Evolutionary conservation across 805 yeast species (phyloP), one percentile per base, ranked within the genome.

Genomic region (Saccharomyces jurei): DNA sequence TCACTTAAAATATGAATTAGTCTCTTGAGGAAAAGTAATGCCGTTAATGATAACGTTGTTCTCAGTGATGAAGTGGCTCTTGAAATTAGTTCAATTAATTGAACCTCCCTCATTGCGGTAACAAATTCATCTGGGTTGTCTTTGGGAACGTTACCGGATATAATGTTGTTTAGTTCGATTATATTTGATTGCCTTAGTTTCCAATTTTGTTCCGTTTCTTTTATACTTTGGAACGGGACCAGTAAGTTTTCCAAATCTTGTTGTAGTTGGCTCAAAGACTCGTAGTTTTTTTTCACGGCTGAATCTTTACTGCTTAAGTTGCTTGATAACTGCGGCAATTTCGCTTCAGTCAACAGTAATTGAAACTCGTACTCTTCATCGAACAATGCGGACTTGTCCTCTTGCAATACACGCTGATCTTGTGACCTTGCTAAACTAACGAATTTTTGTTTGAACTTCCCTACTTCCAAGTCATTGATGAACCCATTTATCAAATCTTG

Each of bases 191-290:
- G 96, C 63, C 99, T 77, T 0, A 63, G 60, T 25, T 74, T 70
- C 99, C 99, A 94, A 66, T 94, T 94, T 55, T 78, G 77, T 64
- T 94, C 99, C 0, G 96, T 86, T 67, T 94, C 99, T 63, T 85
- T 75, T 76, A 54, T 41, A 4, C 85, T 86, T 8, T 76, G 79
- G 62, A 92, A 90, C 5, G 76, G 74, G 6, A 57, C 8, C 26
- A 67, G 52, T 6, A 72, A 49, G 3, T 53, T 48, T 31, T 64
- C 71, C 21, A 71, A 51, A 46, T 70, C 72, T 48, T 59, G 61
- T 10, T 50, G 31, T 14, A 74, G 29, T 6, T 66, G 54, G 2
- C 56, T 58, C 26, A 58, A 49, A 10, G 60, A 56, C n/a, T 50
- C 49, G 26, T 53, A 56, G 8, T 47, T 29, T 46, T 27, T 54